Conservation (phyloP, 2,329 filamentous ascomycete genomes). For the Pyricularia sp. region DNA sequence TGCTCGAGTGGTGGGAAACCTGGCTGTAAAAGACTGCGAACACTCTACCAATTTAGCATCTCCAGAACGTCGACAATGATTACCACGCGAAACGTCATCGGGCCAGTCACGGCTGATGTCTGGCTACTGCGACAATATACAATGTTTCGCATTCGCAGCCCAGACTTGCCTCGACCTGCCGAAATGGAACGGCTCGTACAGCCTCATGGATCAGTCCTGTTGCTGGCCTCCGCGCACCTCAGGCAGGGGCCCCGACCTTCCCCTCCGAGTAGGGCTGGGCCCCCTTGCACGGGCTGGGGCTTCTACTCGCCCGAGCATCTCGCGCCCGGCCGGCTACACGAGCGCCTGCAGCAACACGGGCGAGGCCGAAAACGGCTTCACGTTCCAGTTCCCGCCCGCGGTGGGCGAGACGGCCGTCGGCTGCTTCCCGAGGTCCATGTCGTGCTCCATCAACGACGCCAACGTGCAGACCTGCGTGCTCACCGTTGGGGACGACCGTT, state of each 20-base stretch:
- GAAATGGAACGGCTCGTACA: no score
- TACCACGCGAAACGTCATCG: not conserved
- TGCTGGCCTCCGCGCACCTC: not conserved
- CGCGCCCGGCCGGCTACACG: conserved; percentile 21
- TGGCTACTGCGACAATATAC: not conserved
- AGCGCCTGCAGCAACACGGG: conserved; percentile 20
- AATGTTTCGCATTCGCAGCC: not conserved
- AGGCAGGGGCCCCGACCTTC: not conserved
- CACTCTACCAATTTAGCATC: no score
- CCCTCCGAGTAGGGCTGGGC: no score
- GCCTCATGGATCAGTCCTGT: not conserved
- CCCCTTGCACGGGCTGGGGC: conserved; percentile 20
- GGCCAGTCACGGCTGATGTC: not conserved
- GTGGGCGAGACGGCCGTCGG: conserved; percentile 17
- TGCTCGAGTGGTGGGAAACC: no score
- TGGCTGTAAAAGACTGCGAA: no score
- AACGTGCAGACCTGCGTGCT: not conserved
- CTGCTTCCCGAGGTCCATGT: conserved; percentile 16
- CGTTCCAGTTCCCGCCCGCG: conserved; percentile 11
- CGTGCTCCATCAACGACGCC: not conserved
- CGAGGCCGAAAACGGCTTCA: not conserved
- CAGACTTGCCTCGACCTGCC: not conserved
- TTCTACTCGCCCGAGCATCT: conserved; percentile 24
- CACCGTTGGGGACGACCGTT: not conserved
- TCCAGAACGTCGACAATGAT: not conserved